Evolutionary conservation across 2,329 filamentous ascomycete species (phyloP).

Genomic region (Hirsutella rhossiliensis): DNA sequence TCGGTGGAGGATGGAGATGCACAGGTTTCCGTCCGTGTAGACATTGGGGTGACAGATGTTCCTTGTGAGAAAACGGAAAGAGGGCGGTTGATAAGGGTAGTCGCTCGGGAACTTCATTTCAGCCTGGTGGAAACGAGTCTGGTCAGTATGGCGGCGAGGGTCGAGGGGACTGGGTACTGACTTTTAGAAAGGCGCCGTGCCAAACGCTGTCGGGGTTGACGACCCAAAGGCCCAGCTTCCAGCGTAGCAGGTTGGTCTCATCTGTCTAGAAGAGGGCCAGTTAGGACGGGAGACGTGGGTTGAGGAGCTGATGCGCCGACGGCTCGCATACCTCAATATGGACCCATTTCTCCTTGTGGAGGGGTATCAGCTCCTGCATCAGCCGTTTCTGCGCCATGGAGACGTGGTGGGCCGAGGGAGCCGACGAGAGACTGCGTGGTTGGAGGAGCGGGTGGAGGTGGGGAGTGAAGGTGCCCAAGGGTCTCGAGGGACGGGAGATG

Average conservation of each 20-base stretch:
- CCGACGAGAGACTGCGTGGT: neutral
- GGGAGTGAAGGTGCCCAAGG: neutral
- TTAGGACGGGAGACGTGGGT: constrained; percentile 1
- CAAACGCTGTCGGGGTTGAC: constrained; percentile 87
- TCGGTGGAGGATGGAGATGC: constrained; percentile 90
- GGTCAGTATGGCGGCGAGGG: neutral
- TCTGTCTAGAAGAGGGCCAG: constrained; percentile 41
- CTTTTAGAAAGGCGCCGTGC: constrained; percentile 83
- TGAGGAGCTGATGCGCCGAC: too few species aligned
- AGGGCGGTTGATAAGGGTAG: constrained; percentile 82
- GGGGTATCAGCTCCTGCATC: constrained; percentile 74
- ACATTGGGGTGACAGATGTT: constrained; percentile 89
- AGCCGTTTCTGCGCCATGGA: constrained; percentile 58
- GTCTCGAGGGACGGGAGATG: neutral
- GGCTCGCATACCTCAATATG: constrained; percentile 59
- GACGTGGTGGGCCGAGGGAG: neutral
- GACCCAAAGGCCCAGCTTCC: constrained; percentile 82
- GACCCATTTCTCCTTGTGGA: constrained; percentile 88
- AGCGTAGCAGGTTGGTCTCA: constrained; percentile 74
- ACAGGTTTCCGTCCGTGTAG: constrained; percentile 79
- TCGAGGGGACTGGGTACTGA: constrained; percentile 10
- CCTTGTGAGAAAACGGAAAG: constrained; percentile 66
- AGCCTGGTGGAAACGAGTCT: constrained; percentile 34
- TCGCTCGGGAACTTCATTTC: constrained; percentile 79
- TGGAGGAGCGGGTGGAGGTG: neutral